phyloP scores from a whole-genome alignment of 805 yeast genomes.

The Schwanniomyces pseudopolymorphus region DNA sequence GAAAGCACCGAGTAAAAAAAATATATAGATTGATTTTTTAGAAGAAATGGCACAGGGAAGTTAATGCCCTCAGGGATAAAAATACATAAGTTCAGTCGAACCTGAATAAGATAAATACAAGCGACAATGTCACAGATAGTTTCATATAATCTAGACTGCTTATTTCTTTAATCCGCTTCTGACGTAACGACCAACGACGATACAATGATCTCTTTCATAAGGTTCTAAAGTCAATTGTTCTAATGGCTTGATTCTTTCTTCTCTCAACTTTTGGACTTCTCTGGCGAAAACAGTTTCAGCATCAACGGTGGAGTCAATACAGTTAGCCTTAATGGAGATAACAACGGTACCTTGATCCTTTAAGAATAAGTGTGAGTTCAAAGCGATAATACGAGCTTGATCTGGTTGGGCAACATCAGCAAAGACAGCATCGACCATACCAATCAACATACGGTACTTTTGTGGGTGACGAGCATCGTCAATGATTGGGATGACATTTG shows the following conservation, averaged over 20 bases:
- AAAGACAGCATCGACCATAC: conserved; percentile 98
- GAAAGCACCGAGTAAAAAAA: neutral
- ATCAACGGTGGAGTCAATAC: conserved; percentile 99
- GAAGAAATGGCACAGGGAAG: neutral
- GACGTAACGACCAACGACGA: conserved; percentile 94
- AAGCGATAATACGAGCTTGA: conserved; percentile 99
- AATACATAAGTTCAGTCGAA: neutral
- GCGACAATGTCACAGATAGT: neutral
- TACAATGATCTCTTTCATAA: conserved; percentile 99
- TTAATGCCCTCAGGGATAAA: neutral
- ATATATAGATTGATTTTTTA: neutral
- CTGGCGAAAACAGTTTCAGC: conserved; percentile 99
- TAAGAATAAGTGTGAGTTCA: conserved; percentile 96
- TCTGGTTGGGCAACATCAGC: conserved; percentile 99
- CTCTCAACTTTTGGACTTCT: conserved; percentile 98
- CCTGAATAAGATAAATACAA: neutral
- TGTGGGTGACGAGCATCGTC: conserved; percentile 99
- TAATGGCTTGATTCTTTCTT: conserved; percentile 96
- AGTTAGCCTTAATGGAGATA: conserved; percentile 98
- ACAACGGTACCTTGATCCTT: conserved; percentile 99
- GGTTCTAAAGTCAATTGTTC: conserved; percentile 99
- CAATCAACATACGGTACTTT: conserved; percentile 97
- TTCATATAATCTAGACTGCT: conserved; percentile 2
- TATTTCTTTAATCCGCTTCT: conserved; percentile 74
- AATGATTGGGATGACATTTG: conserved; percentile 96